phyloP scores from a whole-genome alignment of 805 yeast genomes.

The Jamesozyma hellenica region DNA sequence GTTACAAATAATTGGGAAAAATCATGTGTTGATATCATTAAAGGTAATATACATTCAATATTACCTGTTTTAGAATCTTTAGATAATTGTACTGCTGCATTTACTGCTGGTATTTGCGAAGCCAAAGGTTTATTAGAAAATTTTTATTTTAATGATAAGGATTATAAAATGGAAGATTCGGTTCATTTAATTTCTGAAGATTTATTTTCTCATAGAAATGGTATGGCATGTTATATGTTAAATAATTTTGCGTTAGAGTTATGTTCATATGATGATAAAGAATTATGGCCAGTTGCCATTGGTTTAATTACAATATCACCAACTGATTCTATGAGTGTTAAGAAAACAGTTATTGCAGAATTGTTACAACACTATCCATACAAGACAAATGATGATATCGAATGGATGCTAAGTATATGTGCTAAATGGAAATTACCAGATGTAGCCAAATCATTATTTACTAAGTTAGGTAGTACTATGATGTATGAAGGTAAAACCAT shows the following conservation, averaged over 20 bases:
- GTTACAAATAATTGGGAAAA: slow-evolving; percentile 41
- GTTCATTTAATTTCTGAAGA: slow-evolving; percentile 13
- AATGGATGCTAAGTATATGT: slow-evolving; percentile 68
- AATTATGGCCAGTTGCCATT: slow-evolving; percentile 56
- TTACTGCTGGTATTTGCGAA: slow-evolving; percentile 50
- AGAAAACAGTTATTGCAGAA: slow-evolving; percentile 37
- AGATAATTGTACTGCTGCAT: slow-evolving; percentile 56
- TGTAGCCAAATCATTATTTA: slow-evolving; percentile 47
- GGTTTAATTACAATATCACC: slow-evolving; percentile 48
- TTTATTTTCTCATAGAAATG: slow-evolving; percentile 27
- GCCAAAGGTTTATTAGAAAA: slow-evolving; percentile 48
- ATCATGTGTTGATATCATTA: slow-evolving; percentile 46
- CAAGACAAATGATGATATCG: slow-evolving; percentile 63
- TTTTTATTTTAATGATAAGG: slow-evolving; percentile 20
- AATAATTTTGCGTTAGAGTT: slow-evolving; percentile 25
- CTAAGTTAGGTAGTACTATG: slow-evolving; percentile 38
- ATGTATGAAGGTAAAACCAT: slow-evolving; percentile 45
- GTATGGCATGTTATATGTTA: slow-evolving; percentile 37
- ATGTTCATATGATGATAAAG: slow-evolving; percentile 30
- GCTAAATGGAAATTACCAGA: slow-evolving; percentile 53
- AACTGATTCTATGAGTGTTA: slow-evolving; percentile 31
- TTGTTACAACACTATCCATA: slow-evolving; percentile 52
- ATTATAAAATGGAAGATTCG: slow-evolving; percentile 11
- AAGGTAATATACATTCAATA: slow-evolving; percentile 46
- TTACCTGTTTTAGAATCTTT: slow-evolving; percentile 49